Conservation (phyloP, 495 filamentous ascomycete genomes). For the Tuber aestivum region DNA sequence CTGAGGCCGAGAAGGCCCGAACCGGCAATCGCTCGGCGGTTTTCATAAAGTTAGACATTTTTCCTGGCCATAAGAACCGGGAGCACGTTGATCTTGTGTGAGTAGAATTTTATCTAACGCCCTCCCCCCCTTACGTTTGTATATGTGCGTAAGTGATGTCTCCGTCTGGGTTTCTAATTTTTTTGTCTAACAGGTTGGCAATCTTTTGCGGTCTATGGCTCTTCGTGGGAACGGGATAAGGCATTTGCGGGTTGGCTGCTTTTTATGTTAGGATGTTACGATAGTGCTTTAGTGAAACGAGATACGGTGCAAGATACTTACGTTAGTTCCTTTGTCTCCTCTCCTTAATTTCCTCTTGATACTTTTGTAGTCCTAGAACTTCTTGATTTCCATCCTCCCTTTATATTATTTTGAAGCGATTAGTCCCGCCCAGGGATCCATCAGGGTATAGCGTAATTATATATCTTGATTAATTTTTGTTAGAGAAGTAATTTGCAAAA, state of each 20-base stretch:
- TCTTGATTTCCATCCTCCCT: not conserved
- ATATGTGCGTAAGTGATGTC: not conserved
- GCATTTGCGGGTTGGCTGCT: not conserved
- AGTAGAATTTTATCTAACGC: not conserved
- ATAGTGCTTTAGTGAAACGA: not conserved
- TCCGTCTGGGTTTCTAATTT: not conserved
- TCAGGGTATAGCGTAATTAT: not conserved
- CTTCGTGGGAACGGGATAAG: not conserved
- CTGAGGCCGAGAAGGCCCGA: not conserved
- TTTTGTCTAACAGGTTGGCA: not conserved
- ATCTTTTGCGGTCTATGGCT: not conserved
- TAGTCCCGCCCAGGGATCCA: not conserved
- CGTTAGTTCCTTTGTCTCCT: not conserved
- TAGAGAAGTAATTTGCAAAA: too few species aligned
- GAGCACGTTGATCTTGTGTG: not conserved
- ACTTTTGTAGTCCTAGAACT: not conserved
- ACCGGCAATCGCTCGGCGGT: not conserved
- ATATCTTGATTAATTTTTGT: not conserved
- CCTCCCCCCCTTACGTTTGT: not conserved
- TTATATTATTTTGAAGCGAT: not conserved
- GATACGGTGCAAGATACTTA: not conserved
- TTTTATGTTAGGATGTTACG: not conserved
- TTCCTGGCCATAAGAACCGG: not conserved
- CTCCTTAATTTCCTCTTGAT: not conserved
- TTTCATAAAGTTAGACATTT: not conserved